Percentiles rank a stretch among this genome's conserved stretches.
phyloP scores from a whole-genome alignment of 441 rosid species.

The Erodium texanum region DNA sequence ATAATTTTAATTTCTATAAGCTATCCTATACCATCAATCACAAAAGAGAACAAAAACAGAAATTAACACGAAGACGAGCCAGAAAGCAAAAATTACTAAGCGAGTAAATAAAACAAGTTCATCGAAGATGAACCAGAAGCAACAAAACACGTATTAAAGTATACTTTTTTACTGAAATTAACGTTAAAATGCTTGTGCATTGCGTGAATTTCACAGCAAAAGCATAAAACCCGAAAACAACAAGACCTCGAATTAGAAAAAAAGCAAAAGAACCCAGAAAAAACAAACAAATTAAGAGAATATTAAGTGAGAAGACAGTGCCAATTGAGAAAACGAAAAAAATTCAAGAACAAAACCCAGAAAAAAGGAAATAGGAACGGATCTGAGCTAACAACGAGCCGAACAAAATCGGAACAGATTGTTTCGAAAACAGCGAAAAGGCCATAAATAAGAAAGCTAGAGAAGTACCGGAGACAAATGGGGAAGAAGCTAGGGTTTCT shows the following conservation, averaged over 20 bases:
- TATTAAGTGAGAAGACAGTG: constrained; percentile 7
- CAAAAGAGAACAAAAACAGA: not conserved
- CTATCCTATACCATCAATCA: not conserved
- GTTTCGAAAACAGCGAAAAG: too few relatives aligned
- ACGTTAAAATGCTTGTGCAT: constrained; percentile 23
- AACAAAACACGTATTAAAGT: not conserved
- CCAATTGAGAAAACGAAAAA: not conserved
- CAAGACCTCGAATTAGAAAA: not conserved
- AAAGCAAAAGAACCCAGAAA: constrained; percentile 14
- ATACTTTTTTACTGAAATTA: not conserved
- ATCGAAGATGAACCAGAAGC: not conserved
- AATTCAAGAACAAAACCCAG: too few relatives aligned
- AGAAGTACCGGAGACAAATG: constrained; percentile 27
- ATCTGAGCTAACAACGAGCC: constrained; percentile 18
- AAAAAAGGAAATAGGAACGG: constrained; percentile 14
- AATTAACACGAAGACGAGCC: too few relatives aligned
- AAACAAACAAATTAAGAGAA: not conserved
- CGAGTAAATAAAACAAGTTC: not conserved
- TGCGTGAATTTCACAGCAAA: constrained; percentile 21
- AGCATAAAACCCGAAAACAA: not conserved
- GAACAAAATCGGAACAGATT: not conserved
- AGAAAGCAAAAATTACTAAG: not conserved
- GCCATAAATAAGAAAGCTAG: not conserved
- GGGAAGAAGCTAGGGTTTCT: constrained; percentile 35
- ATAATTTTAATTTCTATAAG: too few relatives aligned